Evolutionary conservation across 352 stramenopile genomes (phyloP).

Genomic region (Globisporangium abappressorium): DNA sequence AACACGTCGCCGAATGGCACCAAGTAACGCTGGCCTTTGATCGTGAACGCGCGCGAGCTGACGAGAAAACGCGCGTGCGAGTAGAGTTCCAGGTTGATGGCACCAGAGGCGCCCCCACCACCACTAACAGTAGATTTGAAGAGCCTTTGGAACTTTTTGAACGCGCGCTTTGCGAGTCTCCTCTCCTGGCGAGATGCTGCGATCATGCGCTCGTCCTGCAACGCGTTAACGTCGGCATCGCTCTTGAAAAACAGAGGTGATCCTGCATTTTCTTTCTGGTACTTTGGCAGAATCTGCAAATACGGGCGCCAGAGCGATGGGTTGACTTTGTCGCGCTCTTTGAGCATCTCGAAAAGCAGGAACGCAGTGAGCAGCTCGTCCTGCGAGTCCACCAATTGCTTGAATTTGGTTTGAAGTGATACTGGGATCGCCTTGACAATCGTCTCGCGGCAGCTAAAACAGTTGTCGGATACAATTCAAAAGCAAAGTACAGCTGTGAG

Average conservation of each 20-base stretch:
- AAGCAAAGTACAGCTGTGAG: too few relatives aligned
- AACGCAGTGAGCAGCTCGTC: conserved; percentile 68
- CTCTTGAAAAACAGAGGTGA: conserved; percentile 45
- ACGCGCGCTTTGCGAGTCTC: conserved; percentile 22
- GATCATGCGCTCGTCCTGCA: conserved; percentile 54
- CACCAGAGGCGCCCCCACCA: neutral
- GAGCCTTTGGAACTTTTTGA: conserved; percentile 43
- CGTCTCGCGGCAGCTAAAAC: conserved; percentile 37
- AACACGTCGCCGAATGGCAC: conserved; percentile 89
- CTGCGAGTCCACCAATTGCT: conserved; percentile 26
- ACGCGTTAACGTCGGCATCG: conserved; percentile 22
- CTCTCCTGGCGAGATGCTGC: conserved; percentile 25
- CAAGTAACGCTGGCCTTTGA: conserved; percentile 65
- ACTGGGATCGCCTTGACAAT: conserved; percentile 20
- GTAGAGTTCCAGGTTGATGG: conserved; percentile 25
- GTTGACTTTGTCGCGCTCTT: conserved; percentile 14
- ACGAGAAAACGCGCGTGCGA: conserved; percentile 55
- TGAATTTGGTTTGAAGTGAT: conserved; percentile 34
- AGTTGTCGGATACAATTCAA: neutral
- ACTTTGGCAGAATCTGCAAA: conserved; percentile 41
- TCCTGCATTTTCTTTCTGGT: neutral
- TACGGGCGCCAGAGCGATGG: conserved; percentile 55
- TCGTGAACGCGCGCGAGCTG: conserved; percentile 78
- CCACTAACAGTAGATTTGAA: conserved; percentile 25
- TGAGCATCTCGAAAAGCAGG: conserved; percentile 49